Conservation (phyloP, 176 grass and related monocot genomes). For the Hsuehochloa calcarea region DNA sequence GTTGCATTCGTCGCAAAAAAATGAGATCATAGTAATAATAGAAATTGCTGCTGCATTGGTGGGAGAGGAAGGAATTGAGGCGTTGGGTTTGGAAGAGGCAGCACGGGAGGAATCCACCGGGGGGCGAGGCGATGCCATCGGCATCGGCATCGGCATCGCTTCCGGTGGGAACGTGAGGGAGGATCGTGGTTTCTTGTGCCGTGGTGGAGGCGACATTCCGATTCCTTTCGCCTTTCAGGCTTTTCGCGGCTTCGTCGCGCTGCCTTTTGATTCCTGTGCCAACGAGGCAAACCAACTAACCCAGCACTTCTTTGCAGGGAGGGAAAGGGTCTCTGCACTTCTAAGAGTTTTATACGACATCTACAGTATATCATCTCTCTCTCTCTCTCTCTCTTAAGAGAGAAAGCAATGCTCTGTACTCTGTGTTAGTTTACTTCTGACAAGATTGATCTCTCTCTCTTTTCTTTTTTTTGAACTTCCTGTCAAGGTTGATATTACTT, state of each 20-base stretch:
- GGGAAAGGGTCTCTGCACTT: too few relatives aligned
- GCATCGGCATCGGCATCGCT: not conserved
- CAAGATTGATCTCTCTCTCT: too few relatives aligned
- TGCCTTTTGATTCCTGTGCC: not conserved
- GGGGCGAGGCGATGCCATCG: not conserved
- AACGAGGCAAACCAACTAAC: not conserved
- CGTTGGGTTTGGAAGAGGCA: conserved; percentile 14
- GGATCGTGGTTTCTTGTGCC: conserved; percentile 3
- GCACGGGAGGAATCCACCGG: conserved; percentile 68
- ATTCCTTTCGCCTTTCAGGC: conserved; percentile 31
- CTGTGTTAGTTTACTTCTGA: too few relatives aligned
- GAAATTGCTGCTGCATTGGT: not conserved
- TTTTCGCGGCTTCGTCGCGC: not conserved
- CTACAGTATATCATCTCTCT: too few relatives aligned
- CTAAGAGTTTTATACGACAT: too few relatives aligned
- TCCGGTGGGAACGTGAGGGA: not conserved
- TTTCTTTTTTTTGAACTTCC: too few relatives aligned
- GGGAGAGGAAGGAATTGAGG: conserved; percentile 37
- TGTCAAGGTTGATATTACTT: too few relatives aligned
- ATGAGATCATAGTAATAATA: too few relatives aligned
- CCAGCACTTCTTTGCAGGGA: too few relatives aligned
- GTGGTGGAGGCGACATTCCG: conserved; percentile 42
- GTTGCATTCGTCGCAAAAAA: conserved; percentile 2
- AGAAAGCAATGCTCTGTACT: too few relatives aligned
- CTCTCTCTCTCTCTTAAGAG: too few relatives aligned